Evolutionary conservation across 2,329 filamentous ascomycete species (phyloP).

Genomic region (Ophiostoma ips): DNA sequence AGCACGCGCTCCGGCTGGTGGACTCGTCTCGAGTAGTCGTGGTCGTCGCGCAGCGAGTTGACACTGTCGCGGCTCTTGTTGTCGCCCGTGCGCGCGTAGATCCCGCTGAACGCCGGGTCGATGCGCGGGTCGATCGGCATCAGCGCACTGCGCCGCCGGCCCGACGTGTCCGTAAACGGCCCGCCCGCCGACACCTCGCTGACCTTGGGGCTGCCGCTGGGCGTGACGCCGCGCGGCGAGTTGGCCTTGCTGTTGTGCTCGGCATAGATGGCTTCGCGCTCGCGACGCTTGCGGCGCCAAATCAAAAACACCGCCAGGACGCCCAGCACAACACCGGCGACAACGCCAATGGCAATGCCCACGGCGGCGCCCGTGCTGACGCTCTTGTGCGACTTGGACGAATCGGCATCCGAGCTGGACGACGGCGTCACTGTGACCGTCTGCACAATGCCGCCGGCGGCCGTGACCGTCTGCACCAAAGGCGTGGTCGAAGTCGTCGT

Average conservation of each 20-base stretch:
- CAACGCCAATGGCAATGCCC: constrained; percentile 38
- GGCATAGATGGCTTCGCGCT: constrained; percentile 28
- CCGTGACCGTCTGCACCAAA: constrained; percentile 39
- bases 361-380: constrained; percentile 35
- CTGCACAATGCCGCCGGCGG: constrained; percentile 32
- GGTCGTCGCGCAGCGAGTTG: constrained; percentile 49
- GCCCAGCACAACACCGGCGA: constrained; percentile 16
- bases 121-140: constrained; percentile 50
- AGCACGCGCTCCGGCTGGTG: constrained; percentile 38
- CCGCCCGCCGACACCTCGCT: constrained; percentile 20
- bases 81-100: constrained; percentile 35
- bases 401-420: not conserved
- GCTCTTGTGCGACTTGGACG: constrained; percentile 14
- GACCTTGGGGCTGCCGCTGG: constrained; percentile 29
- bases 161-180: constrained; percentile 19
- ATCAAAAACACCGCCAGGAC: constrained; percentile 28
- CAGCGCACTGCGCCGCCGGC: constrained; percentile 34
- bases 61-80: constrained; percentile 50
- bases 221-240: constrained; percentile 36
- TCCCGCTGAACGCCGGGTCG: constrained; percentile 43
- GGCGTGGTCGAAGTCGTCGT: constrained; percentile 12
- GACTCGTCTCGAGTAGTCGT: constrained; percentile 50
- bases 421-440: constrained; percentile 40
- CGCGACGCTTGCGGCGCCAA: constrained; percentile 24
- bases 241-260: constrained; percentile 19